Conservation (phyloP, 352 stramenopile species). For the Globisporangium carolinianum region DNA sequence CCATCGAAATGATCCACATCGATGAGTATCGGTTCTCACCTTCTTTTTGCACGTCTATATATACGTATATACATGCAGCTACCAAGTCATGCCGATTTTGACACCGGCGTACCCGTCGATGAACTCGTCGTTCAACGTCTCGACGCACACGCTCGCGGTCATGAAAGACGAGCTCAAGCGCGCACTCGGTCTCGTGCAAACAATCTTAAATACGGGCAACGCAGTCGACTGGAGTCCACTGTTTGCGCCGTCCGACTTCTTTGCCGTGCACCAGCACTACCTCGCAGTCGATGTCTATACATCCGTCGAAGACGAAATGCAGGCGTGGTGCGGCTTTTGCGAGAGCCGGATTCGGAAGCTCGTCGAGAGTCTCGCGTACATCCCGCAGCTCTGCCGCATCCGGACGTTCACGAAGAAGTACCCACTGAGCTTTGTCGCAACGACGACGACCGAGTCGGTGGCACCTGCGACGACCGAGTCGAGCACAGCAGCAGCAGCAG, state of each 20-base stretch:
- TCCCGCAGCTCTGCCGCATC: conserved; percentile 66
- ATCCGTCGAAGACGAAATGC: conserved; percentile 83
- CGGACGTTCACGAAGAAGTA: conserved; percentile 87
- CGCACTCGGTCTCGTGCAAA: conserved; percentile 68
- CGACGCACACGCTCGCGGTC: conserved; percentile 88
- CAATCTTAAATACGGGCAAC: conserved; percentile 71
- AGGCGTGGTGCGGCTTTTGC: conserved; percentile 92
- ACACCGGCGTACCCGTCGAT: conserved; percentile 98
- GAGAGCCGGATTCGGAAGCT: conserved; percentile 91
- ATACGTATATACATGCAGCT: conserved; percentile 25
- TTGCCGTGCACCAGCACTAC: conserved; percentile 86
- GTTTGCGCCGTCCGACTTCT: conserved; percentile 84
- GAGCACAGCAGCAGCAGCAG: too few species aligned
- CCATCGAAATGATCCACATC: neutral
- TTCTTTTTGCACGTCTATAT: conserved; percentile 1
- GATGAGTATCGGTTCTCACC: neutral
- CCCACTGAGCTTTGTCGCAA: conserved; percentile 51
- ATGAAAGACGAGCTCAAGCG: conserved; percentile 93
- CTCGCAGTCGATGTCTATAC: conserved; percentile 90
- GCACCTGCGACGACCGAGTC: conserved; percentile 8
- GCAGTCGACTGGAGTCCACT: conserved; percentile 72
- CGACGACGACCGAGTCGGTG: conserved; percentile 11
- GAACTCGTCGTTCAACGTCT: conserved; percentile 99
- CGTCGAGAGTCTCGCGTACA: conserved; percentile 82
- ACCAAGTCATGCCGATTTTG: conserved; percentile 98